Evolutionary conservation across 768 basidiomycete genomes (phyloP), one percentile per base, ranked within the genome.

Genomic region (Tricholoma terreum): DNA sequence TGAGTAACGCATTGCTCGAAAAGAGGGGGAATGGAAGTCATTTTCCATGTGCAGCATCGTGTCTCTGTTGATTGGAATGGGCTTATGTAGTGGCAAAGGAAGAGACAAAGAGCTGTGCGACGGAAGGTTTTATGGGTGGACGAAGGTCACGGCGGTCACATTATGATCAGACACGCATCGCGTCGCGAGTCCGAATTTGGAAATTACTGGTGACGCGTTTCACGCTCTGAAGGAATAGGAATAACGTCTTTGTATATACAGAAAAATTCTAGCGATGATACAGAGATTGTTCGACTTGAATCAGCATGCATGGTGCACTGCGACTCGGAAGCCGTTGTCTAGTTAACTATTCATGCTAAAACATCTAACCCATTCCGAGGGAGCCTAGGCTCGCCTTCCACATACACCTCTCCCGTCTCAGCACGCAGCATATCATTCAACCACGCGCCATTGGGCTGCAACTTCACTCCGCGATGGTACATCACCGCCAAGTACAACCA

Each of bases 401-500:
- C 69, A 69, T 92, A 92, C 11, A 74, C 77, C 69, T 92, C 87
- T 27, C 84, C 83, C 31, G 86, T 90, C 72, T 92, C 90, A 64
- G 82, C 79, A 30, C 91, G 81, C 62, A 90, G 71, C 73, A 92
- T 69, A 68, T 93, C 91, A 63, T 92, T 92, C 72, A 93, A 71
- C 91, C 91, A 93, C 49, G 86, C 86, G 36, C 91, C 91, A 11
- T 87, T 82, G 21, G 91, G 90, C 75, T 85, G 77, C 62, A 93
- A 77, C 77, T 89, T 90, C 71, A 84, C 77, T 9, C 89, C 89
- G 58, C 89, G 86, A 57, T 64, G 73, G 73, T 87, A 90, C 86
- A 90, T 90, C 54, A 90, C 88, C 8, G 91, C 91, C 54, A 93
- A 71, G 63, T 81, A 82, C 58, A 82, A 65, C 80, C 80, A 82